Conservation (phyloP, 306 rosid species). For the Quercus glauca region DNA sequence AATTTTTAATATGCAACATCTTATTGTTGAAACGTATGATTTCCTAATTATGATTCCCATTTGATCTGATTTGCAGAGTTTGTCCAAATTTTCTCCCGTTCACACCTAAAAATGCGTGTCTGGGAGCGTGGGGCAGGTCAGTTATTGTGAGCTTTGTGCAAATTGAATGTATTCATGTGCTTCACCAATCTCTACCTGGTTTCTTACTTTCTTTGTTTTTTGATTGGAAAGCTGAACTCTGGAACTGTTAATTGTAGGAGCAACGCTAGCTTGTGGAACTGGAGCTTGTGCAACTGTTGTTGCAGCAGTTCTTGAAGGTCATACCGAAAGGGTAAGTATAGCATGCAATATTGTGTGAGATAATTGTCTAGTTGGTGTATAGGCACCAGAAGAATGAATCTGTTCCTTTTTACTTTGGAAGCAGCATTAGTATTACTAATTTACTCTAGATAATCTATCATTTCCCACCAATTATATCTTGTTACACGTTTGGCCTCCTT, state of each 20-base stretch:
- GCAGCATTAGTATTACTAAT: no score
- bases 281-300: conserved; percentile 96
- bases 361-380: not conserved
- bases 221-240: not conserved
- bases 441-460: not conserved
- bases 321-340: conserved; percentile 67
- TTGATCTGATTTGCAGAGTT: conserved; percentile 60
- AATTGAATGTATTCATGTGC: not conserved
- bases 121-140: conserved; percentile 99
- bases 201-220: not conserved
- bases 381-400: not conserved
- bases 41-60: not conserved
- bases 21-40: not conserved
- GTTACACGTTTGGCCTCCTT: not conserved
- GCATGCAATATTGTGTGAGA: not conserved
- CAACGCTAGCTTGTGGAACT: conserved; percentile 95
- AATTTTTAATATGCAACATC: not conserved
- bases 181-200: not conserved
- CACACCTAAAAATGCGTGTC: conserved; percentile 91
- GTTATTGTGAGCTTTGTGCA: conserved; percentile 16
- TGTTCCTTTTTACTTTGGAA: not conserved
- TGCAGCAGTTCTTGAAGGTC: conserved; percentile 96
- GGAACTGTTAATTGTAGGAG: conserved; percentile 49
- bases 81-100: conserved; percentile 73
- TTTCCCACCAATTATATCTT: not conserved